Percentiles rank a stretch among this genome's conserved stretches.
phyloP scores from a whole-genome alignment of 495 filamentous ascomycete species.

The Lophiotrema nucula region DNA sequence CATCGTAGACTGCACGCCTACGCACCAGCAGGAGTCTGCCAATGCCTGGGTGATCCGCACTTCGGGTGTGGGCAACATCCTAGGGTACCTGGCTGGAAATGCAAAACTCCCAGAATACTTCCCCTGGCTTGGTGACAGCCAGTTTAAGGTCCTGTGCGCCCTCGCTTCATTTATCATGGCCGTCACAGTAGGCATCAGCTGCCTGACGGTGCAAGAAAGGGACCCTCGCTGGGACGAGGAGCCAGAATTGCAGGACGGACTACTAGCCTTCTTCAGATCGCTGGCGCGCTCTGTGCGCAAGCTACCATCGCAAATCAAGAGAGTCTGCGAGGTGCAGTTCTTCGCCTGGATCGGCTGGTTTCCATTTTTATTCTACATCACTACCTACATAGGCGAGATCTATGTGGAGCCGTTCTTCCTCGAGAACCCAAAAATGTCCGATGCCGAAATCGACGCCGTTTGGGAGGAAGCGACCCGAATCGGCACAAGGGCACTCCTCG shows the following conservation, averaged over 20 bases:
- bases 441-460: slow-evolving; percentile 67
- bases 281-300: slow-evolving; percentile 71
- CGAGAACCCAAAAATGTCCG: slow-evolving; percentile 70
- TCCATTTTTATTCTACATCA: slow-evolving; percentile 90
- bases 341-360: slow-evolving; percentile 95
- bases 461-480: slow-evolving; percentile 81
- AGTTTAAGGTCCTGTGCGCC: slow-evolving; percentile 85
- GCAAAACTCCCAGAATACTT: slow-evolving; percentile 67
- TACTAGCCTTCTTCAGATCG: slow-evolving; percentile 73
- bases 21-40: slow-evolving; percentile 84
- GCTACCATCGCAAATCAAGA: slow-evolving; percentile 74
- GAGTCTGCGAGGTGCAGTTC: slow-evolving; percentile 83
- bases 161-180: slow-evolving; percentile 71
- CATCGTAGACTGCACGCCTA: slow-evolving; percentile 84
- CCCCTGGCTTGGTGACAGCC: slow-evolving; percentile 75
- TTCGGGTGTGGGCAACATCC: slow-evolving; percentile 79
- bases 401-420: slow-evolving; percentile 79
- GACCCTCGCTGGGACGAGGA: slow-evolving; percentile 72
- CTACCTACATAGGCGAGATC: slow-evolving; percentile 85
- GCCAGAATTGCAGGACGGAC: slow-evolving; percentile 52
- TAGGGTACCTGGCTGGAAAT: slow-evolving; percentile 81
- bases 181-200: slow-evolving; percentile 65
- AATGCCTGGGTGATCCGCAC: slow-evolving; percentile 85
- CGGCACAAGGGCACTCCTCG: slow-evolving; percentile 80
- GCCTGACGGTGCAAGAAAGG: slow-evolving; percentile 65